Evolutionary conservation across 495 filamentous ascomycete genomes (phyloP).

Genomic region (Tuber magnatum): DNA sequence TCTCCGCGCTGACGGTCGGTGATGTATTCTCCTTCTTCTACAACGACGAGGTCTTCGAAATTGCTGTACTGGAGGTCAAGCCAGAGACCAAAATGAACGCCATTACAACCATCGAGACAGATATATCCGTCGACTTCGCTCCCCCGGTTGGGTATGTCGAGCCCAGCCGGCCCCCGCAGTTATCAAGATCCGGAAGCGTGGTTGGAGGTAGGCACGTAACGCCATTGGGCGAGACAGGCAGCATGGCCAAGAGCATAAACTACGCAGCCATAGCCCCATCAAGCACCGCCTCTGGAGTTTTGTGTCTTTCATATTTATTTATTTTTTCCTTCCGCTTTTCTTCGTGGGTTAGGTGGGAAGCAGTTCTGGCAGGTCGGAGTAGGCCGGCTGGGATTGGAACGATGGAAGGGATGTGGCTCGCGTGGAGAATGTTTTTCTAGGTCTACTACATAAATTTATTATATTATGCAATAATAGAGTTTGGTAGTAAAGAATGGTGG

Average conservation of each 20-base stretch:
- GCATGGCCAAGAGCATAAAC: constrained; percentile 95
- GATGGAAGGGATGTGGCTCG: background rate
- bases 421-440: background rate
- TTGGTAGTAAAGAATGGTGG: background rate
- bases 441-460: background rate
- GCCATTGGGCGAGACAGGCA: constrained; percentile 64
- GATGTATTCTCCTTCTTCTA: constrained; percentile 93
- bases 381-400: background rate
- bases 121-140: constrained; percentile 91
- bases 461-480: background rate
- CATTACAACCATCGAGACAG: constrained; percentile 90
- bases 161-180: constrained; percentile 55
- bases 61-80: constrained; percentile 88
- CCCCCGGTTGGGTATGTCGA: constrained; percentile 90
- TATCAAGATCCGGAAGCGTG: constrained; percentile 53
- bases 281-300: constrained; percentile 47
- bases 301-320: background rate
- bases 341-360: constrained; percentile 1
- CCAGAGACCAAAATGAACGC: constrained; percentile 67
- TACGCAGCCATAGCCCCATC: constrained; percentile 88
- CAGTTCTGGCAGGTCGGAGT: background rate
- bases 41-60: constrained; percentile 85
- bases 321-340: background rate
- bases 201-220: constrained; percentile 43
- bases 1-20: constrained; percentile 81